Base-by-base conservation (phyloP, 495 filamentous ascomycete species). In the Aspergillus hancockii region DNA sequence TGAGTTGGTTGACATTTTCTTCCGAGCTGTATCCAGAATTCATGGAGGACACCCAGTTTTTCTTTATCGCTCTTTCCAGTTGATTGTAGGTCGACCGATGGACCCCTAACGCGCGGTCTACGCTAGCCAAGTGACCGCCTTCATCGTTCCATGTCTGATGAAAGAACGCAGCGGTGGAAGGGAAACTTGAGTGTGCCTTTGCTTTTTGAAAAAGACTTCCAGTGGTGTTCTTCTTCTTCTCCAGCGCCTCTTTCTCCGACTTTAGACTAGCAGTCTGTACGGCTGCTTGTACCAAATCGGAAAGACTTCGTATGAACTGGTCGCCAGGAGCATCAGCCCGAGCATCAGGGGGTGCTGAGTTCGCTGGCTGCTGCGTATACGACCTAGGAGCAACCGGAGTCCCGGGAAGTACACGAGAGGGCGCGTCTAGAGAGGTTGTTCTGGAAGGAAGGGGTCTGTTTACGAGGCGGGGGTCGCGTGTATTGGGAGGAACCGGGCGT, bases 191-290 rank as follows among this genome's bases (percentile, higher is more conserved):
- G 5, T 63, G 59, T 6, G n/a, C 12, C 18, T 55, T 67, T 4
- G 71, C 71, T 47, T 55, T 68, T n/a, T 58, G 52, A 9, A 68
- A 25, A 1, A 65, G 40, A 1, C 51, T 61, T 13, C 58, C 49
- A 8, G 66, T 64, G 3, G 54, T 55, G 14, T 45, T 59, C 23
- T 59, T 63, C 28, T 52, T 57, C 43, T 69, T 69, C 28, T 71
- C 45, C 2, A 74, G 25, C 16, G 49, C 60, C 18, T 70, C 64
- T 36, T 61, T 67, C 30, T 72, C 67, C 28, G 60, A 54, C 25
- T 60, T 49, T 22, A 32, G 49, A 8, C 58, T 54, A 18, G 54
- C 53, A 22, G 53, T 30, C 8, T 40, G 46, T 1, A 66, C 57
- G 3, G 65, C 57, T 10, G 64, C 60, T 25, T 64, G 65, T 7